These are phyloP conservation scores for Excoecaria cochinchinensis DNA, from an alignment of 345 rosid genomes.

Conservation along the genomic window DNA sequence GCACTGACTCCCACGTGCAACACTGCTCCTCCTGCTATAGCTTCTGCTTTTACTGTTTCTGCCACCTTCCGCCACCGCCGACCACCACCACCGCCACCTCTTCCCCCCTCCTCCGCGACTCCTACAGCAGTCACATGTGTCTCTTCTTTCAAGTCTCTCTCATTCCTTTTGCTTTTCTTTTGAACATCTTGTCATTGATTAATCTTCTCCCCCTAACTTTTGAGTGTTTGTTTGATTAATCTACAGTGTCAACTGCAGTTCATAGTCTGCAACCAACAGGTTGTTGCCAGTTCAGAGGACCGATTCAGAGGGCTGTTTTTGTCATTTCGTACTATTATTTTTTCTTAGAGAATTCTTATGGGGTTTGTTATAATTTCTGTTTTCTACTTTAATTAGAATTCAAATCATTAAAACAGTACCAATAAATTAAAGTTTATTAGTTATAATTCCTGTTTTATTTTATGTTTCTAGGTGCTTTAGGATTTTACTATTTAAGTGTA, in stretches of 20 bases:
- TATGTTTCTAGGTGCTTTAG: too few species aligned
- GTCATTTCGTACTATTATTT: background rate
- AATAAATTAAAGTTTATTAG: too few species aligned
- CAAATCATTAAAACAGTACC: too few species aligned
- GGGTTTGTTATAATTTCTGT: too few species aligned
- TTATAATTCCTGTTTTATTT: too few species aligned
- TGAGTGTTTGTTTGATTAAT: background rate
- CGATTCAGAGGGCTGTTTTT: background rate
- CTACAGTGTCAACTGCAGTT: constrained; percentile 32
- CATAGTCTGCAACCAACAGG: constrained; percentile 2
- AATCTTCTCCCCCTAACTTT: constrained; percentile 2
- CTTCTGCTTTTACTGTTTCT: background rate
- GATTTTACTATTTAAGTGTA: too few species aligned
- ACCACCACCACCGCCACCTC: background rate
- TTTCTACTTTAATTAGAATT: too few species aligned
- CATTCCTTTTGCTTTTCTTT: constrained; percentile 34
- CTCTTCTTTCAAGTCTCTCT: constrained; percentile 28
- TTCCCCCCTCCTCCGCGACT: background rate
- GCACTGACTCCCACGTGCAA: constrained; percentile 51
- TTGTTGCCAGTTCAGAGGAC: background rate
- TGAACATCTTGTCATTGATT: constrained; percentile 16
- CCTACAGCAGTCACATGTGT: constrained; percentile 9
- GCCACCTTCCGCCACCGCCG: background rate
- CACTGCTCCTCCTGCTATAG: constrained; percentile 18
- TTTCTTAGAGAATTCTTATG: too few species aligned